A percentile compares a stretch with the other conserved stretches of the same genome.
Conservation (phyloP, 2,329 filamentous ascomycete species). For the Ophiocordyceps sinensis region DNA sequence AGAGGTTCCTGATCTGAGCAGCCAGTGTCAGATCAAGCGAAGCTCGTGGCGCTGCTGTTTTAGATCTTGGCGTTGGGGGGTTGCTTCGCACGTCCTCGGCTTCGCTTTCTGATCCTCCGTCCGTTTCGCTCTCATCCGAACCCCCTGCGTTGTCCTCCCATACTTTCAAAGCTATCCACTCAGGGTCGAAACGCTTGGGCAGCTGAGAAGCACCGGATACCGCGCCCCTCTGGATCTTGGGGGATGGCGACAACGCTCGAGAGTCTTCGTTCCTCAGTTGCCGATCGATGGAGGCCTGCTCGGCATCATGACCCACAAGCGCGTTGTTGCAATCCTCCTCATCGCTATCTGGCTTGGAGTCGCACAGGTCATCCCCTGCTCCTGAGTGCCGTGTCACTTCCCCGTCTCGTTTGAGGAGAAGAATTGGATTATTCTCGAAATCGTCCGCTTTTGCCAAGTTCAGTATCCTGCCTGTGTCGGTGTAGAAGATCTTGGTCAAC, state of each 20-base stretch:
- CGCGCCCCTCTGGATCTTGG: neutral
- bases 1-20: slow-evolving; percentile 25
- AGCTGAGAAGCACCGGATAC: slow-evolving; percentile 19
- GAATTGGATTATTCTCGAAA: slow-evolving; percentile 23
- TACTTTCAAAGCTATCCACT: slow-evolving; percentile 87
- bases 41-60: slow-evolving; percentile 5
- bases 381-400: slow-evolving; percentile 30
- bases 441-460: slow-evolving; percentile 52
- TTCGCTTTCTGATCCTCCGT: slow-evolving; percentile 23
- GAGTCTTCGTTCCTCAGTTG: slow-evolving; percentile 22
- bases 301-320: slow-evolving; percentile 7
- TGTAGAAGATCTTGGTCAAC: slow-evolving; percentile 85
- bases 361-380: neutral
- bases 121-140: slow-evolving; percentile 12
- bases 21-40: slow-evolving; percentile 24
- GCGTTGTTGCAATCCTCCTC: neutral
- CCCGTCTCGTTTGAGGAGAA: slow-evolving; percentile 18
- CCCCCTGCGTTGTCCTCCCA: slow-evolving; percentile 47
- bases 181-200: slow-evolving; percentile 64
- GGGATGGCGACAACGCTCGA: too few species aligned
- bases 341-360: neutral
- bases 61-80: slow-evolving; percentile 2
- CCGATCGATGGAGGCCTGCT: slow-evolving; percentile 30
- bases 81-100: slow-evolving; percentile 24
- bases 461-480: slow-evolving; percentile 76